Evolutionary conservation across 2,329 filamentous ascomycete genomes (phyloP), one percentile per base, ranked within the genome.

Genomic region (Botrytis fabae): DNA sequence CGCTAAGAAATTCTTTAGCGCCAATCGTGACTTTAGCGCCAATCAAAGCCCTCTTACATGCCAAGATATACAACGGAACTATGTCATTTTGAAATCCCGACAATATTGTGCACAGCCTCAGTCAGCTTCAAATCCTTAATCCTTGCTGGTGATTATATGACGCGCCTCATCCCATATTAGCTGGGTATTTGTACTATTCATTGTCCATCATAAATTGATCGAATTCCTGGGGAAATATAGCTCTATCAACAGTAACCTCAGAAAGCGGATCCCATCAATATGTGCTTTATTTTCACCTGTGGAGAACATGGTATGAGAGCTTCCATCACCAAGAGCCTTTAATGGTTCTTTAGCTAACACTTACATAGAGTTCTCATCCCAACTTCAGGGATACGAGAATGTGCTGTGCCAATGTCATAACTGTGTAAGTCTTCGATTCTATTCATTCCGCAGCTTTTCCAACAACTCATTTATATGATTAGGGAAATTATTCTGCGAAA

Each of bases 321-420:
- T 42, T 57, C 16, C n/a, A 44, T 69, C n/a, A 42, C n/a, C 6
- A 9, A 57, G 20, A 57, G n/a, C 42, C 25, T 54, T 42, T 25
- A 16, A 62, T 48, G 9, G 32, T 48, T 40, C 38, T 57, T 32
- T 16, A 74, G 66, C 75, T 78, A 70, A 79, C 66, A 72, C 38
- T 28, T 51, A 54, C 40, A 59, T 46, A 80, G 80, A 81, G 72
- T 81, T 81, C 78, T 78, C 78, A 51, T 76, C 75, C 48, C 77
- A 80, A 57, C 75, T 82, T 35, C 70, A 87, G 71, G 89, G 89
- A 76, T 91, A 90, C 79, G 87, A 91, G 78, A 86, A 87, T 76
- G 81, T 90, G 75, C 81, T 87, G 70, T 90, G 87, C 79, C 89
- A 89, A 78, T 91, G 89, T 78, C 86, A 89, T 81, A 90, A 91